Conservation (phyloP, 257 asterid genomes). For the Plectranthus barbatus region DNA sequence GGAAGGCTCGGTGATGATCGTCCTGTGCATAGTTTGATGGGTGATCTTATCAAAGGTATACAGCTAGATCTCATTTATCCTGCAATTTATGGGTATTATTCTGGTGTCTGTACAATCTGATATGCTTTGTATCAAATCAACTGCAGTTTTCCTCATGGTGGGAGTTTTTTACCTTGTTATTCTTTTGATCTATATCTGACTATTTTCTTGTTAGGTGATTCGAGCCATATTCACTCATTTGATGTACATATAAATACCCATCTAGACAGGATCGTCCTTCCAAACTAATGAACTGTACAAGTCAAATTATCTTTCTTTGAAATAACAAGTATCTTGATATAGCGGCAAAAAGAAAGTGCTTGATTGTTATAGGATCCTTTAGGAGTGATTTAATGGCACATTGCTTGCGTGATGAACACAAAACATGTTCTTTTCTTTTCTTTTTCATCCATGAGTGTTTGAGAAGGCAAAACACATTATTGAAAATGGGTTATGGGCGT, state of each 20-base stretch:
- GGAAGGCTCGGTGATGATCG: constrained; percentile 88
- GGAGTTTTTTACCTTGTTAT: constrained; percentile 1
- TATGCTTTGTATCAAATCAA: not conserved
- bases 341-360: not conserved
- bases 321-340: not conserved
- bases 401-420: not conserved
- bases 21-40: constrained; percentile 84
- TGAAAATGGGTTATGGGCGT: not conserved
- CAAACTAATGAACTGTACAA: not conserved
- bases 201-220: constrained; percentile 8
- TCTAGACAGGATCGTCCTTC: not conserved
- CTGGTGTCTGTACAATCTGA: not conserved
- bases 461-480: not conserved
- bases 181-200: not conserved
- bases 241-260: not conserved
- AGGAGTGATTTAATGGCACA: constrained; percentile 5
- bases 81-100: constrained; percentile 8
- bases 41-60: constrained; percentile 91
- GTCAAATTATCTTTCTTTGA: not conserved
- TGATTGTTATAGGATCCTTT: too few species aligned
- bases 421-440: not conserved
- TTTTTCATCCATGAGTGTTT: not conserved
- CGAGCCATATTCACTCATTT: not conserved
- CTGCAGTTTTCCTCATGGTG: too few species aligned
- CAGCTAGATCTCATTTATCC: not conserved